phyloP scores from a whole-genome alignment of 2,329 filamentous ascomycete species.

The Plenodomus lindquistii region DNA sequence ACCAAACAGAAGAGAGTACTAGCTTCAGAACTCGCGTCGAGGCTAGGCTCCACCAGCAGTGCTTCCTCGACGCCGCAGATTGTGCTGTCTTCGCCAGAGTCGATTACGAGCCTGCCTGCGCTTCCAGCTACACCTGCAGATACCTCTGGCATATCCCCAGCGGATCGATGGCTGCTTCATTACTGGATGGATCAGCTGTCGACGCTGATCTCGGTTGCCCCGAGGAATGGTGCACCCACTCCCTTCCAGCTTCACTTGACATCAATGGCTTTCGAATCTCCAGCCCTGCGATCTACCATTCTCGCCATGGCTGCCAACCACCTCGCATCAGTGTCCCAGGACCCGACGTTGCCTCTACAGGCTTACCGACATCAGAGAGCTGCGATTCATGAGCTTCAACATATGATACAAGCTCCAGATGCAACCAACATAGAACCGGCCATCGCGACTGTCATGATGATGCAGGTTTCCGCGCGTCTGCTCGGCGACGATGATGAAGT shows the following conservation, averaged over 20 bases:
- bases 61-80: constrained; percentile 14
- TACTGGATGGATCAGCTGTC: constrained; percentile 35
- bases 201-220: constrained; percentile 28
- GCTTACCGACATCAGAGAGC: constrained; percentile 34
- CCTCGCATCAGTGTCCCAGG: constrained; percentile 24
- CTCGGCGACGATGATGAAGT: constrained; percentile 33
- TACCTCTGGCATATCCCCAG: constrained; percentile 16
- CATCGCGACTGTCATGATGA: constrained; percentile 39
- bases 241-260: constrained; percentile 35
- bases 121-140: constrained; percentile 6
- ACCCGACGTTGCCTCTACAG: constrained; percentile 23
- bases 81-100: constrained; percentile 9
- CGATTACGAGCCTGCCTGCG: constrained; percentile 9
- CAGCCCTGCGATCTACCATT: constrained; percentile 35
- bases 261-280: constrained; percentile 28
- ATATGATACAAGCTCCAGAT: constrained; percentile 26
- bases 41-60: constrained; percentile 19
- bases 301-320: constrained; percentile 39
- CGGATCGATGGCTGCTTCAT: constrained; percentile 29
- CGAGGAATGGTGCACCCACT: constrained; percentile 18
- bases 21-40: constrained; percentile 6
- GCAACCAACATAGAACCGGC: constrained; percentile 24
- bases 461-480: constrained; percentile 37
- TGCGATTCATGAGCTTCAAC: constrained; percentile 31
- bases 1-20: constrained; percentile 17